Evolutionary conservation across 306 rosid genomes (phyloP).

Genomic region (Oemleria cerasiformis): DNA sequence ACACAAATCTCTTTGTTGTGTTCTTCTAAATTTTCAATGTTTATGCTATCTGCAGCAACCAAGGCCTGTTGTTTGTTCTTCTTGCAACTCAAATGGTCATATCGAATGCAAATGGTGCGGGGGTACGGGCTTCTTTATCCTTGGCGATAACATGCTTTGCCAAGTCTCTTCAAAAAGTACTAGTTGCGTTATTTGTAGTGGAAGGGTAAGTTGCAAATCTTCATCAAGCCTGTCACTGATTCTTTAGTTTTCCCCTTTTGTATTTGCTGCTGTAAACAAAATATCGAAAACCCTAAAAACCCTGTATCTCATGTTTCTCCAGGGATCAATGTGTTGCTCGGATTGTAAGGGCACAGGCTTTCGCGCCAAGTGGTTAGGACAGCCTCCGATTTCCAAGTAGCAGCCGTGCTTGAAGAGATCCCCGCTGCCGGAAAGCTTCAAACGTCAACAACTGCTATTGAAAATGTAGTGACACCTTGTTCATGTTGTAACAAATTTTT

Average conservation of each 20-base stretch:
- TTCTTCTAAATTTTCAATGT: slow-evolving; percentile 21
- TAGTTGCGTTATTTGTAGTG: slow-evolving; percentile 70
- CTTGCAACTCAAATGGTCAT: slow-evolving; percentile 79
- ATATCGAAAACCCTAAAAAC: not conserved
- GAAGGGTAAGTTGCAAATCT: slow-evolving; percentile 49
- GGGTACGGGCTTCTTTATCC: slow-evolving; percentile 87
- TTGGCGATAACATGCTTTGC: slow-evolving; percentile 96
- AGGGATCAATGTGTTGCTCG: slow-evolving; percentile 52
- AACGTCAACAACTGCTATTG: slow-evolving; percentile 13
- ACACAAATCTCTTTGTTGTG: not conserved
- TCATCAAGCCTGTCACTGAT: not conserved
- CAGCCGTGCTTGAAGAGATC: slow-evolving; percentile 4
- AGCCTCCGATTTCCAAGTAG: slow-evolving; percentile 67
- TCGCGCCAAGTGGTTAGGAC: slow-evolving; percentile 77
- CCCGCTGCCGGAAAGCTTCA: slow-evolving; percentile 10
- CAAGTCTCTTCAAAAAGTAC: slow-evolving; percentile 91
- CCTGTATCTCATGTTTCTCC: slow-evolving; percentile 16
- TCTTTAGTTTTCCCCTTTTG: not conserved
- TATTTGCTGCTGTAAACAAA: not conserved
- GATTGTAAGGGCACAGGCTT: slow-evolving; percentile 65
- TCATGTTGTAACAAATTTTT: slow-evolving; percentile 13
- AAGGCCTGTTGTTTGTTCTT: slow-evolving; percentile 71
- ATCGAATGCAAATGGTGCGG: slow-evolving; percentile 90
- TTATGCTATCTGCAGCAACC: slow-evolving; percentile 68
- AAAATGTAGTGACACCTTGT: slow-evolving; percentile 14